These are phyloP conservation scores for Penicillium taxi DNA, from an alignment of 495 filamentous ascomycete species.

Conservation along the genomic window DNA sequence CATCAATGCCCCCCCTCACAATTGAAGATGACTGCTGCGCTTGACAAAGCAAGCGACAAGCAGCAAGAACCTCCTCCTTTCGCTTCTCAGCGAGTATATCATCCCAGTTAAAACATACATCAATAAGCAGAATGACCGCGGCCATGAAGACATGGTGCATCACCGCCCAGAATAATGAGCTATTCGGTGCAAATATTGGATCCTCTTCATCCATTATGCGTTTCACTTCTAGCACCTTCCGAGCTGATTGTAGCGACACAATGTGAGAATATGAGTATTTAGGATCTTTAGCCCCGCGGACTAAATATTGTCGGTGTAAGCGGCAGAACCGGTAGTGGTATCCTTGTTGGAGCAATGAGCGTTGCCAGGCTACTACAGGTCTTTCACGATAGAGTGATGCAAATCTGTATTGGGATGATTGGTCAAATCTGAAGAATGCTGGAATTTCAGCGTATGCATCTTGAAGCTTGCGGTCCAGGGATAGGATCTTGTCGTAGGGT, in stretches of 20 bases:
- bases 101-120: slow-evolving; percentile 40
- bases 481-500: slow-evolving; percentile 31
- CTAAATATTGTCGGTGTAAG: slow-evolving; percentile 36
- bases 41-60: slow-evolving; percentile 36
- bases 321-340: slow-evolving; percentile 36
- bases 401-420: slow-evolving; percentile 22
- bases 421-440: slow-evolving; percentile 31
- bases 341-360: slow-evolving; percentile 34
- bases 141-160: slow-evolving; percentile 44
- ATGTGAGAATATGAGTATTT: slow-evolving; percentile 39
- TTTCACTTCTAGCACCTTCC: slow-evolving; percentile 33
- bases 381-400: slow-evolving; percentile 26
- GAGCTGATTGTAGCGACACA: slow-evolving; percentile 36
- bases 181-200: slow-evolving; percentile 18
- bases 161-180: slow-evolving; percentile 28
- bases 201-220: slow-evolving; percentile 35
- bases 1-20: slow-evolving; percentile 27
- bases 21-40: slow-evolving; percentile 27
- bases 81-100: slow-evolving; percentile 34
- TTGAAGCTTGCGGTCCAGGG: slow-evolving; percentile 29
- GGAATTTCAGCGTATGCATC: slow-evolving; percentile 19
- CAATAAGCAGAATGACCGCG: slow-evolving; percentile 37
- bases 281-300: slow-evolving; percentile 33
- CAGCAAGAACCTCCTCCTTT: slow-evolving; percentile 35
- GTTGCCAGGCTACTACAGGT: slow-evolving; percentile 33